Evolutionary conservation across 495 filamentous ascomycete genomes (phyloP), one percentile per base, ranked within the genome.

Genomic region (Glarea lozoyensis): DNA sequence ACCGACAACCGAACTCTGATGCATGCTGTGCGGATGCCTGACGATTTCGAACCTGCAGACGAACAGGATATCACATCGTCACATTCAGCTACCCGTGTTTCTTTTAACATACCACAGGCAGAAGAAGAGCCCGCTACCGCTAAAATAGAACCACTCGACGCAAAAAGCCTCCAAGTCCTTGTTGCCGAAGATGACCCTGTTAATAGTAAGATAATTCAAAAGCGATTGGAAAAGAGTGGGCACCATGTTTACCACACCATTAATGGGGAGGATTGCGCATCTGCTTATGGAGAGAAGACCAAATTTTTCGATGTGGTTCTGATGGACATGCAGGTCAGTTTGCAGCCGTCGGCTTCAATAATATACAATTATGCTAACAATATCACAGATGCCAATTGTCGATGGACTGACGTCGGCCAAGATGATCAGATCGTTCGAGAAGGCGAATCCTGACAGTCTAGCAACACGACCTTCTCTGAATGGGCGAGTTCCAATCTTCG

Each of bases 101-200:
- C 63, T 7, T 67, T 61, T 29, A 60, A 65, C 51, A 58, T 65
- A 33, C 44, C 46, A 12, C 43, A 40, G 15, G 32, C 42, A 23
- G 3, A 34, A 16, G 42, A 29, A 32, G 51, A 16, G 43, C 49
- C 4, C 45, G 40, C 15, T 36, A 5, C 17, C 15, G 21, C 33
- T 10, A 19, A 23, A 13, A 3, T 12, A 6, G 16, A 39, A 12
- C 17, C 20, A 12, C 25, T 24, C 11, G 49, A 49, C 11, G 46
- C 61, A 11, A 66, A 75, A 16, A 53, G 66, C 22, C 66, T 89
- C 20, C 70, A 69, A 21, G 76, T 94, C 2, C 67, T 95, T 13
- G 76, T 95, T 7, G 90, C 90, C 0, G 90, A 97, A 58, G 90
- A 97, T 50, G 89, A 97, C 53, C 88, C 88, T 0, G 75, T 95